Evolutionary conservation across 2,329 filamentous ascomycete genomes (phyloP), one percentile per base, ranked within the genome.

Genomic region (Phialophora chinensis): DNA sequence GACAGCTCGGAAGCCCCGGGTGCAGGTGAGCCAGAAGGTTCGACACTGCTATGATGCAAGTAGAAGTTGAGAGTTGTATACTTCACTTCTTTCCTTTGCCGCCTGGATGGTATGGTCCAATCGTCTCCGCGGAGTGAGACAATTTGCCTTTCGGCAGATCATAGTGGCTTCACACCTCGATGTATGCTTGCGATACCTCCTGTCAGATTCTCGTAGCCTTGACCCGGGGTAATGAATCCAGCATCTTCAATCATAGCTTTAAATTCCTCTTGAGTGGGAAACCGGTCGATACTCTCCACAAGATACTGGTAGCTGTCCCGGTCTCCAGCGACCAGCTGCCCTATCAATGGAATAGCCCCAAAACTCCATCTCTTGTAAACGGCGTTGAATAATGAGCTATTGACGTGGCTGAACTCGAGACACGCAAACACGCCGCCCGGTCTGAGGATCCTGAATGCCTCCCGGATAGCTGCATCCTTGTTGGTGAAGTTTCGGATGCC

Each of bases 331-430:
- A 99, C 93, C 67, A 99, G 77, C 81, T 99, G 94, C 2, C 95
- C 96, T 75, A 99, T 97, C 72, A 99, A 79, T 0, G 95, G 95
- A 71, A 99, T 99, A 12, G 92, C 93, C 66, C 88, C 86, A 78
- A 99, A 99, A 68, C 92, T 97, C 93, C 96, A 99, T 66, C 91
- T 86, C 84, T 97, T 96, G 81, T 99, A 99, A 1, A 94, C 79
- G 20, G 88, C 87, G 79, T 98, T 91, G 75, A 99, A 88, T 0
- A 96, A 70, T 0, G 88, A 85, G 76, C 90, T 90, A 70, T 87
- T 87, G 66, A 96, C 91, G 77, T 94, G 93, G 76, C 89, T 92
- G 80, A 99, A 99, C 81, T 99, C 95, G 67, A 99, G 86, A 75
- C 95, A 98, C 3, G 95, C 94, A 76, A 99, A 99, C 0, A 99